A percentile compares a stretch with the other conserved stretches of the same genome.
These are phyloP conservation scores for Polytrichum commune DNA, from an alignment of 225 moss, liverwort and hornwort genomes.

Conservation along the genomic window DNA sequence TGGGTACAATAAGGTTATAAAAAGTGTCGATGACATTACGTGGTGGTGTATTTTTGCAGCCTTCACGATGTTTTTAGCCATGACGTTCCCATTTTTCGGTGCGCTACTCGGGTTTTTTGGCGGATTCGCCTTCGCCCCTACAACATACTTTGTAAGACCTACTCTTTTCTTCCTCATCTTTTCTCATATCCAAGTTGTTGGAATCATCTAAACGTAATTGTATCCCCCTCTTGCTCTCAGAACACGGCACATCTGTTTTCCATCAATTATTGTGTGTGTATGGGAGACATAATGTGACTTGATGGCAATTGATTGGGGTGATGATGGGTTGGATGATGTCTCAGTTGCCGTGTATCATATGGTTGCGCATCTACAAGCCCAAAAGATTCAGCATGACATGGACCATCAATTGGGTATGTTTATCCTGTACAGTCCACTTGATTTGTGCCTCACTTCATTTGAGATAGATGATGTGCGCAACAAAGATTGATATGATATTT, in stretches of 20 bases:
- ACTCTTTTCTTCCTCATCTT: no score
- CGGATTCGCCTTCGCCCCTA: constrained; percentile 60
- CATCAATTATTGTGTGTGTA: no score
- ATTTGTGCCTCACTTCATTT: not conserved
- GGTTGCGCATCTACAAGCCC: constrained; percentile 15
- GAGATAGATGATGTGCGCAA: not conserved
- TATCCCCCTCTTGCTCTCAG: no score
- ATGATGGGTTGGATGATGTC: not conserved
- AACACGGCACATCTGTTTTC: no score
- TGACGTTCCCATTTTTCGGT: constrained; percentile 55
- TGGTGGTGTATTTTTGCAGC: constrained; percentile 16
- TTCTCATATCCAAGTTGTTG: no score
- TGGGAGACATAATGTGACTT: no score
- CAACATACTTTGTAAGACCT: constrained; percentile 51
- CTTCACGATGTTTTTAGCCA: constrained; percentile 36
- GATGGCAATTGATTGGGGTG: no score
- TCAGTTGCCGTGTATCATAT: constrained; percentile 18
- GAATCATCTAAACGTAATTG: no score
- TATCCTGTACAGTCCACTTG: not conserved
- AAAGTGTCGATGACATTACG: not conserved
- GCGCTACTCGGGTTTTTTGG: constrained; percentile 60
- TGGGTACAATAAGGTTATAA: no score
- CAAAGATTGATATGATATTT: no score
- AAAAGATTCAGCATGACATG: constrained; percentile 5
- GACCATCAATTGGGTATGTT: constrained; percentile 11